Conservation (phyloP, 2,329 filamentous ascomycete species). For the Calonectria pseudoreteaudii region DNA sequence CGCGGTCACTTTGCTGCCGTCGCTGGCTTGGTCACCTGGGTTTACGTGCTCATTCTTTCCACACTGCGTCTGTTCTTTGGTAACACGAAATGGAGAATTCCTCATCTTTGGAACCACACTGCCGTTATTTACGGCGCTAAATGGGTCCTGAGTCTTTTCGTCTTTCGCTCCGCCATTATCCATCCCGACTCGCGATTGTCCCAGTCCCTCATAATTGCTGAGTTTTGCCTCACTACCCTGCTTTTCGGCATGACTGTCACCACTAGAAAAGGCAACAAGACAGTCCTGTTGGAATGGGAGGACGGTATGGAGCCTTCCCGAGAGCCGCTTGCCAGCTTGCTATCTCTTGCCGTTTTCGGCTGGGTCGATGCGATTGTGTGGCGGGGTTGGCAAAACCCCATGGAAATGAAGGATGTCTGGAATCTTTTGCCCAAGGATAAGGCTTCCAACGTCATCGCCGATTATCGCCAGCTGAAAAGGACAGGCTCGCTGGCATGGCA, state of each 20-base stretch:
- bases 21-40: conserved; percentile 79
- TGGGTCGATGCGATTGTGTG: conserved; percentile 94
- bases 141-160: conserved; percentile 80
- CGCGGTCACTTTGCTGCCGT: conserved; percentile 71
- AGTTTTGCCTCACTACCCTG: conserved; percentile 81
- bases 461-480: conserved; percentile 88
- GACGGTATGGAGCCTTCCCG: conserved; percentile 87
- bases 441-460: conserved; percentile 80
- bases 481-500: conserved; percentile 84
- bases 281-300: conserved; percentile 89
- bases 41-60: conserved; percentile 81
- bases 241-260: conserved; percentile 82
- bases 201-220: conserved; percentile 74
- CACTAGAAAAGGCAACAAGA: conserved; percentile 92
- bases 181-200: conserved; percentile 75
- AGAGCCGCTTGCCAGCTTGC: conserved; percentile 87
- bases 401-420: conserved; percentile 91
- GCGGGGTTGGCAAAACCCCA: conserved; percentile 86
- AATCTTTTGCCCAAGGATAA: conserved; percentile 91
- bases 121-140: conserved; percentile 83
- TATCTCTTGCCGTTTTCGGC: conserved; percentile 87
- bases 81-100: conserved; percentile 74
- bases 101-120: conserved; percentile 92
- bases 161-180: conserved; percentile 89
- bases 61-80: conserved; percentile 77